Conservation (phyloP, 2,329 filamentous ascomycete species). For the Immersiporthe knoxdaviesiana region DNA sequence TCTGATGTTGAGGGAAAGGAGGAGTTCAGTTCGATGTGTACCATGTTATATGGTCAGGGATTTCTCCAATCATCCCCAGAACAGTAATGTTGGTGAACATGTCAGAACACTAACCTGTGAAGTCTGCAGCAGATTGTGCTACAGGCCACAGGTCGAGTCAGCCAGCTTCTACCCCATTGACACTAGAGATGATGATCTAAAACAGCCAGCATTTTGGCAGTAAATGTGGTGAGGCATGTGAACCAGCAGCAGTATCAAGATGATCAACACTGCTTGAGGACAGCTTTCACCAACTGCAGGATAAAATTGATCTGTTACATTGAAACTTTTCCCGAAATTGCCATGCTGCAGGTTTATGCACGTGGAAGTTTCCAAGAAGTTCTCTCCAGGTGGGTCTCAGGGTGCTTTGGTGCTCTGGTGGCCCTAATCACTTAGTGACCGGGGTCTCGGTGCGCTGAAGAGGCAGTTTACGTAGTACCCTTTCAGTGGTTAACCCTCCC, state of each 20-base stretch:
- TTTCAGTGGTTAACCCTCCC: not conserved
- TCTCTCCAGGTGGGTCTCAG: conserved; percentile 15
- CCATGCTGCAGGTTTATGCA: conserved; percentile 11
- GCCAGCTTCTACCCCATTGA: not conserved
- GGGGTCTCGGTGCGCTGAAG: conserved; percentile 24
- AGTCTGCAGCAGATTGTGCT: not conserved
- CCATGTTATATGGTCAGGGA: not conserved
- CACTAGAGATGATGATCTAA: not conserved
- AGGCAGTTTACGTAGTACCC: not conserved
- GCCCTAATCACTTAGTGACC: conserved; percentile 13
- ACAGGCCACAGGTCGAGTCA: not conserved
- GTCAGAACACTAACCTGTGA: not conserved
- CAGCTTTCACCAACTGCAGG: not conserved
- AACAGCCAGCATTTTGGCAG: not conserved
- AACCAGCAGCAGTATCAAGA: not conserved
- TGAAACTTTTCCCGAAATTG: conserved; percentile 10
- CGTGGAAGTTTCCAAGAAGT: conserved; percentile 28
- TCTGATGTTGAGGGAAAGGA: not conserved
- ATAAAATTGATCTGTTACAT: not conserved
- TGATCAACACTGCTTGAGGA: not conserved
- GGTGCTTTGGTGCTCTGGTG: not conserved
- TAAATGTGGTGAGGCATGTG: not conserved
- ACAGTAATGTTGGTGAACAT: too few species aligned
- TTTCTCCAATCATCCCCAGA: not conserved
- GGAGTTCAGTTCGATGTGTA: not conserved